Evolutionary conservation across 1,139 yeast species (phyloP), one percentile per base, ranked within the genome.

Genomic region (Suhomyces choctaworum): DNA sequence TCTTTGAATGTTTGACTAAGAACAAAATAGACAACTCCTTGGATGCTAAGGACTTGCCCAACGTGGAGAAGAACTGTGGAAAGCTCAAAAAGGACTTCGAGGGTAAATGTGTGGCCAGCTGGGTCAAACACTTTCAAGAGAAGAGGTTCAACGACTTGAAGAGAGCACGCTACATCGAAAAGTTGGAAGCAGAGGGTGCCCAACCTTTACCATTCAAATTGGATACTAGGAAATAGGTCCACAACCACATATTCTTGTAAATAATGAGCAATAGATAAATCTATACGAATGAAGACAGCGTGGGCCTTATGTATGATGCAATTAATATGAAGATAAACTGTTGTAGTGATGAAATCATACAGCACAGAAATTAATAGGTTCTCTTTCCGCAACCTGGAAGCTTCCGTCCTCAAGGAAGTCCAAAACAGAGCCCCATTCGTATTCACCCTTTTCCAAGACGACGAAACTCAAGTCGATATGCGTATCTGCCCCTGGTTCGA

Each of bases 371-470:
- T 27, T 25, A 5, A 67, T 44, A 2, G 73, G 70, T 31, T 66
- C 70, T 31, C 64, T 47, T 11, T 60, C 58, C 12, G 58, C 54
- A 1, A 59, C 43, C 27, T 58, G 55, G 20, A 37, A 38, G 32
- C 22, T 44, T 27, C 47, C 48, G 27, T 46, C 50, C 27, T 50
- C 55, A 14, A 54, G 41, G 19, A 70, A 73, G 42, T 86, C 95
- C 44, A 85, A 67, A 2, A 84, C 60, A 0, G 80, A 73, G 0
- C 89, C 86, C 88, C 95, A 84, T 54, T 83, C 90, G 52, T 80
- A 85, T 37, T 79, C 83, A 2, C 95, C 96, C 27, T 72, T 70
- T 34, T 80, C 85, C 33, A 87, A 60, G 13, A 83, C 70, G 14
- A 80, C 72, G 37, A 82, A 73, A 5, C 87, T 81, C 33, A 80